Base-by-base conservation (phyloP, 345 rosid species). In the Arabis hirsuta region DNA sequence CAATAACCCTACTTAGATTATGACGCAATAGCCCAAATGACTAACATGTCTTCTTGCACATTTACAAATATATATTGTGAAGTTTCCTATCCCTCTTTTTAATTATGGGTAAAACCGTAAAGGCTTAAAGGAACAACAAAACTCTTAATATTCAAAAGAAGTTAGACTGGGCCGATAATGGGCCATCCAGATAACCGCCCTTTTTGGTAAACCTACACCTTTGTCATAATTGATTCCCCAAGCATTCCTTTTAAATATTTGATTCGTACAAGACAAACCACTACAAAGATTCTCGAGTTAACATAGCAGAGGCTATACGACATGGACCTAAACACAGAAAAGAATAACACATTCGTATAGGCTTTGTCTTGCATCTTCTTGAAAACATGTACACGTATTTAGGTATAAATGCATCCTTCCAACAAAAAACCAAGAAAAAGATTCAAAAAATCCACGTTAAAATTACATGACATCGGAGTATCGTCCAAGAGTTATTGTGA, bases 401-500 rank as follows among this genome's bases (percentile, higher is more conserved):
- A 59, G 1, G 42, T 60, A 53, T 60, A 61, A 60, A 67, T 51
- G 32, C 62, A 43, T 44, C 42, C 3, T 44, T 45, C 51, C 4
- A 16, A 27, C 66, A 44, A 20, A 45, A 26, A 3, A n/a, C 7
- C 3, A 9, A 4, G 3, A 9, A 42, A 44, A 54, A 68, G n/a
- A 65, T n/a, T 38, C 26, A 12, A 65, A 27, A 27, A 39, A n/a
- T 50, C 38, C 13, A 55, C 50, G 13, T 32, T 3, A 32, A 62
- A 7, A 52, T 34, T 34, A 34, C 19, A 68, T 62, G 74, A 38
- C 74, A 54, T 62, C 78, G 44, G 12, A 12, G 34, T 52, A 12
- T 48, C 85, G 79, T 13, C 90, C 86, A 56, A 84, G 85, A 9
- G 71, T 87, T 2, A 32, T 66, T 0, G 91, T 88, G 41, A 84